These are phyloP conservation scores for Sanghuangporus weigelae DNA, from an alignment of 1,284 basidiomycete species.

Conservation along the genomic window DNA sequence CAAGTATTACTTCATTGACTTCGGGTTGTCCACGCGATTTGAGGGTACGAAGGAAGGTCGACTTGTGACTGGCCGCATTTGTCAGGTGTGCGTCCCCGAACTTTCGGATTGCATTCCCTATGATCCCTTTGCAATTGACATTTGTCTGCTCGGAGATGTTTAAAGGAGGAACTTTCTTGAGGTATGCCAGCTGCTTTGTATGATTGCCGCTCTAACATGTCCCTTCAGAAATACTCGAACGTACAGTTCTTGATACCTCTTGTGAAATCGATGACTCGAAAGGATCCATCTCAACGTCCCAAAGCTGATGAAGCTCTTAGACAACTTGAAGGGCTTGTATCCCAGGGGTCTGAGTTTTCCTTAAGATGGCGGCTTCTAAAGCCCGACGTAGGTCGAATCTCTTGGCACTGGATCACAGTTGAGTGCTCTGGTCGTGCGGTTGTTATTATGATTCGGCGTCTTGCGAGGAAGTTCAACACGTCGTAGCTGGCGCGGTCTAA, in stretches of 20 bases:
- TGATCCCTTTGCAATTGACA: constrained; percentile 9
- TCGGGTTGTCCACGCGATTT: constrained; percentile 23
- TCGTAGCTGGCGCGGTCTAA: neutral
- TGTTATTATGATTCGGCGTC: no score
- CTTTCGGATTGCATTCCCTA: neutral
- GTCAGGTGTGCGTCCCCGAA: neutral
- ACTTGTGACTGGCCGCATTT: neutral
- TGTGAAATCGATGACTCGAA: neutral
- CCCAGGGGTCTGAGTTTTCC: neutral
- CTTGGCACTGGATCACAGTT: no score
- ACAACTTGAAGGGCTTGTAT: neutral
- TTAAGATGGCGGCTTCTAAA: no score
- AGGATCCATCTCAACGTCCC: neutral
- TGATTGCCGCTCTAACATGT: neutral
- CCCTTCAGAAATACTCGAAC: neutral
- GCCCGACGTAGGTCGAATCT: no score
- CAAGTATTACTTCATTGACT: constrained; percentile 29
- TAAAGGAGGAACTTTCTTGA: neutral
- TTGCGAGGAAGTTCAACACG: no score
- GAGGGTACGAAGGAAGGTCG: neutral
- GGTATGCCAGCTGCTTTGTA: neutral
- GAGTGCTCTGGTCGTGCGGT: no score
- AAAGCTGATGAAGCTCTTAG: constrained; percentile 1
- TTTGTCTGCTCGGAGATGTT: constrained; percentile 7
- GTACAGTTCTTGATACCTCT: neutral